These are phyloP conservation scores for Sphagnum contortum DNA, from an alignment of 225 moss, liverwort and hornwort species.

Conservation along the genomic window DNA sequence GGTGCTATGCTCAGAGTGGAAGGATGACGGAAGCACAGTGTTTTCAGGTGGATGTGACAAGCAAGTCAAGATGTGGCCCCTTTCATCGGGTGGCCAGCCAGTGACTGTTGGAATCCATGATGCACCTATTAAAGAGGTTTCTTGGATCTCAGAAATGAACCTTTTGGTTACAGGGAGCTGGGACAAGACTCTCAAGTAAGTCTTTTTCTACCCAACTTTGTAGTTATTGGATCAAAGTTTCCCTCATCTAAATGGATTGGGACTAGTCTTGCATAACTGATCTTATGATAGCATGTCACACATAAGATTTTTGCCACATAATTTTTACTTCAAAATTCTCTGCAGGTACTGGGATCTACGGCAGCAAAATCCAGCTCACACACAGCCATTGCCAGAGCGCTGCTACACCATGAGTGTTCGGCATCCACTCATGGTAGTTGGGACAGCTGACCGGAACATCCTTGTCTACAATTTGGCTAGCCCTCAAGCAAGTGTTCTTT, in stretches of 20 bases:
- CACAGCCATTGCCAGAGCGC: constrained; percentile 83
- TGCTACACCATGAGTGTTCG: constrained; percentile 97
- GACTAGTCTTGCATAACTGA: no score
- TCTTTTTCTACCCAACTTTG: background rate
- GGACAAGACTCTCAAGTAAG: constrained; percentile 98
- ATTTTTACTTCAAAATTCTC: background rate
- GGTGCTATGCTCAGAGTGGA: constrained; percentile 97
- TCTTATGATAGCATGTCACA: no score
- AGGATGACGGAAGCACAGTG: constrained; percentile 90
- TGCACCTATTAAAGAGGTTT: constrained; percentile 78
- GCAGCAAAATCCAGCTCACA: constrained; percentile 82
- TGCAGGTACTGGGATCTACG: constrained; percentile 94
- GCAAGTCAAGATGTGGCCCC: constrained; percentile 99
- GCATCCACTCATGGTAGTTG: constrained; percentile 98
- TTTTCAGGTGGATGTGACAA: constrained; percentile 99
- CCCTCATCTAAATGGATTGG: no score
- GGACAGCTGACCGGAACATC: constrained; percentile 89
- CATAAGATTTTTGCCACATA: no score
- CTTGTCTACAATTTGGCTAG: constrained; percentile 83
- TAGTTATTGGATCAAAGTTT: no score
- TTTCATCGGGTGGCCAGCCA: constrained; percentile 82
- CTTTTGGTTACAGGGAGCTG: constrained; percentile 95
- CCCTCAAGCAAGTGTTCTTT: constrained; percentile 61
- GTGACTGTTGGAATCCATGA: constrained; percentile 97
- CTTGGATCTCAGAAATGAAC: constrained; percentile 96